phyloP scores from a whole-genome alignment of 2,329 filamentous ascomycete genomes.

The Calonectria multiphialidica region DNA sequence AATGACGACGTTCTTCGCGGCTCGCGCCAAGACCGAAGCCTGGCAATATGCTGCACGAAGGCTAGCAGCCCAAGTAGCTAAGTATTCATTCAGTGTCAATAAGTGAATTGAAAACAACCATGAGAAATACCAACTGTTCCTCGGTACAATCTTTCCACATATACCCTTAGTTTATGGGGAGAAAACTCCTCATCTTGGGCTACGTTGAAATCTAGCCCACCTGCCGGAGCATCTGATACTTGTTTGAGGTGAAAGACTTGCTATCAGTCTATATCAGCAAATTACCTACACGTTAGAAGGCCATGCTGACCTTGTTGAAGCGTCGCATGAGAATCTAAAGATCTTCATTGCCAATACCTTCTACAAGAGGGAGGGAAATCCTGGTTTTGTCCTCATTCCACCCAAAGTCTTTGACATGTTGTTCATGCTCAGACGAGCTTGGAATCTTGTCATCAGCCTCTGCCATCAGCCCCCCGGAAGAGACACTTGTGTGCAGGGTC shows the following conservation, averaged over 20 bases:
- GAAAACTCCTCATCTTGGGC: background rate
- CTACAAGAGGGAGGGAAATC: background rate
- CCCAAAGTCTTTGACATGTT: background rate
- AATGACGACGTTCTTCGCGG: background rate
- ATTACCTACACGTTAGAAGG: too few relatives aligned
- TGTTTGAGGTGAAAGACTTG: background rate
- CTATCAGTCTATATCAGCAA: background rate
- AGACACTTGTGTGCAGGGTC: background rate
- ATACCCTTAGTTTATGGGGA: background rate
- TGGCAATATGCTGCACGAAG: background rate
- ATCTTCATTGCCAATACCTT: background rate
- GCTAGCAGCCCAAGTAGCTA: background rate
- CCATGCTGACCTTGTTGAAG: background rate
- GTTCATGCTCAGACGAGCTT: background rate
- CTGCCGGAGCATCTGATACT: background rate
- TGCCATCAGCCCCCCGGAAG: background rate
- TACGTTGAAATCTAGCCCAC: background rate
- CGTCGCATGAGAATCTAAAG: background rate
- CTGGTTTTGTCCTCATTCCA: background rate
- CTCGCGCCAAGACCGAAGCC: background rate
- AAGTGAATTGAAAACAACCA: too few relatives aligned
- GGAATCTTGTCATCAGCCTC: too few relatives aligned
- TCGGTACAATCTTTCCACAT: background rate
- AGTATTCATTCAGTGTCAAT: background rate
- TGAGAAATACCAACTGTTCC: background rate